phyloP scores from a whole-genome alignment of 1,284 basidiomycete species.

The Nidula niveotomentosa region DNA sequence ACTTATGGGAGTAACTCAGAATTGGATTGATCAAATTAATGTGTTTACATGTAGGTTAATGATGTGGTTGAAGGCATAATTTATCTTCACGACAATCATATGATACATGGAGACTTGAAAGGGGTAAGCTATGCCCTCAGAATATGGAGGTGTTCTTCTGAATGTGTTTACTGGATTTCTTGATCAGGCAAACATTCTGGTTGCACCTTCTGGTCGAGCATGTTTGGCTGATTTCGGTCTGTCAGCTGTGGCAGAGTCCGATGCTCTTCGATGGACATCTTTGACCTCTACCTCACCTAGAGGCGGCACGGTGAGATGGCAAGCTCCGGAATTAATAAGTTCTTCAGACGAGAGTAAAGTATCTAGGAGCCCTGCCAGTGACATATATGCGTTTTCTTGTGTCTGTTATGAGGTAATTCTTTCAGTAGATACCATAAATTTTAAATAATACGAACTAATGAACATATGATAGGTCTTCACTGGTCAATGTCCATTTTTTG shows the following conservation, averaged over 20 bases:
- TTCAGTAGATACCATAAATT: background rate
- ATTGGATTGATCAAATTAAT: background rate
- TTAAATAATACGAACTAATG: background rate
- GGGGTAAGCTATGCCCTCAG: constrained; percentile 21
- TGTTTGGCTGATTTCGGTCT: constrained; percentile 35
- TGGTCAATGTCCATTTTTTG: background rate
- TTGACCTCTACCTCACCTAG: constrained; percentile 6
- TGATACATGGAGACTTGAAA: constrained; percentile 38
- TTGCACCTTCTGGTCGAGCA: constrained; percentile 22
- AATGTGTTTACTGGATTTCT: background rate
- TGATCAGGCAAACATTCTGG: constrained; percentile 29
- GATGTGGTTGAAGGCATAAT: constrained; percentile 28
- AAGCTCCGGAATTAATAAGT: constrained; percentile 18
- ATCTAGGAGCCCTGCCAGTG: constrained; percentile 8
- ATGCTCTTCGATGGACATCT: constrained; percentile 8
- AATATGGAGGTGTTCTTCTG: background rate
- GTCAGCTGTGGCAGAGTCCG: constrained; percentile 13
- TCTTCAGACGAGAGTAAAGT: constrained; percentile 2
- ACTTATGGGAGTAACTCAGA: background rate
- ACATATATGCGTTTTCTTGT: constrained; percentile 20
- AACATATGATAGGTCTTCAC: background rate
- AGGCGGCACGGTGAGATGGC: constrained; percentile 17
- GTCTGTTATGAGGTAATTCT: constrained; percentile 19
- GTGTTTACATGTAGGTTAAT: constrained; percentile 10
- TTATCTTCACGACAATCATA: constrained; percentile 29